Base-by-base conservation (phyloP, 2,329 filamentous ascomycete species). In the Phyllosticta citriasiana region DNA sequence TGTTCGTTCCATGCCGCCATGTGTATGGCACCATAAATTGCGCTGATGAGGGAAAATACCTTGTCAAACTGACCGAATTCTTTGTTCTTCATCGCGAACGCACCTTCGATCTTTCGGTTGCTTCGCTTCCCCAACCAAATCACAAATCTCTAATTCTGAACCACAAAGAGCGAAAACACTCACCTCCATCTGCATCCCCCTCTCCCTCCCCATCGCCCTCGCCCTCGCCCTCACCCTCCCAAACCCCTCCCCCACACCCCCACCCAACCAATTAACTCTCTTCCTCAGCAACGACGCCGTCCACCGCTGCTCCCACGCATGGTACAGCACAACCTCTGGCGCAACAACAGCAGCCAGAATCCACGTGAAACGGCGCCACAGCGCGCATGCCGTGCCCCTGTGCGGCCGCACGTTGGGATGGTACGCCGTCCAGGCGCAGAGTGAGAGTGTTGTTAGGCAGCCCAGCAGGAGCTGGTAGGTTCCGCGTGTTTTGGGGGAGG, bases 361-460 rank as follows among this genome's bases (percentile, higher is more conserved):
- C 66, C 68, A 69, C 14, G 56, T 10, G 1, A 63, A 1, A 27
- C 66, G 59, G n/a, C 64, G 61, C 1, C 60, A 14, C 1, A 64
- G 33, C 9, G 35, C 22, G 1, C 51, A 30, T 53, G 61, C 62
- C 12, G 51, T 8, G 1, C 33, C 53, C 4, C 40, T 50, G 19
- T 33, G 25, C 2, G 59, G 24, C 12, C 55, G 57, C 2, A 70
- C 57, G 56, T 70, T 69, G 3, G 68, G 68, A 62, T 70, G 68
- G 33, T 69, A 68, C 33, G 68, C 65, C 10, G 65, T 68, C 66
- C 67, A 70, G 0, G 67, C 67, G 51, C 68, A 69, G 1, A 70
- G 62, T 1, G 64, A 65, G 4, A 69, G 58, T 4, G 68, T 70
- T 1, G 66, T 67, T 4, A 68, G 47, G 58, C 65, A 68, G 0